phyloP scores from a whole-genome alignment of 176 grass and related monocot genomes.

The Phyllostachys edulis region DNA sequence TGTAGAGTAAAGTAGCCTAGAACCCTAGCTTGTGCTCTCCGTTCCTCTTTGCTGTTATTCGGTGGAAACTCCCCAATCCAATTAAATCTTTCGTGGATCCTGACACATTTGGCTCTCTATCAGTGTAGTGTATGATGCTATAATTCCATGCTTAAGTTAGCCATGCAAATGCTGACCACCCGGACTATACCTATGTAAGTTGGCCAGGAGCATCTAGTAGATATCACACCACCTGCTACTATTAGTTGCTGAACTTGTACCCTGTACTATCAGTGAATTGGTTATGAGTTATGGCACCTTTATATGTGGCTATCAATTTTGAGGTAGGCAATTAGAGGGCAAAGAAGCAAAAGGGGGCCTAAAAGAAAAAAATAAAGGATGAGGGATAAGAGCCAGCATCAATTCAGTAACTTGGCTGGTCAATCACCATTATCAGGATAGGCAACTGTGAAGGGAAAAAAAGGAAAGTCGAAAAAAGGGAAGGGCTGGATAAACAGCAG shows the following conservation, averaged over 20 bases:
- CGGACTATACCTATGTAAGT: background rate
- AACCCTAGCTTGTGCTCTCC: too few species aligned
- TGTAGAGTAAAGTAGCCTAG: too few species aligned
- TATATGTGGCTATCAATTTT: constrained; percentile 3
- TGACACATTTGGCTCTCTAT: background rate
- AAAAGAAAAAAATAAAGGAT: background rate
- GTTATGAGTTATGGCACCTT: background rate
- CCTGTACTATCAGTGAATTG: background rate
- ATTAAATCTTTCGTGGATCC: too few species aligned
- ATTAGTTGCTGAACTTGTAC: background rate
- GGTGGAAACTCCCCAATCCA: too few species aligned
- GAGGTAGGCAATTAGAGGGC: background rate
- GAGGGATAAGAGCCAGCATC: background rate
- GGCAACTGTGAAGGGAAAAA: background rate
- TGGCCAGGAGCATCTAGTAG: background rate
- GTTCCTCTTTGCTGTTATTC: too few species aligned
- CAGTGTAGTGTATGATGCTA: background rate
- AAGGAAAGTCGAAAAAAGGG: background rate
- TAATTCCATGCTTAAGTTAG: background rate
- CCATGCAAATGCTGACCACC: background rate
- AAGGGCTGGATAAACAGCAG: background rate
- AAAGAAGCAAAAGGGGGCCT: background rate
- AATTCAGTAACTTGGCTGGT: background rate
- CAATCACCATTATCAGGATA: background rate
- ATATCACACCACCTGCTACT: background rate